Evolutionary conservation across 768 basidiomycete species (phyloP).

Genomic region (Scleroderma citrinum): DNA sequence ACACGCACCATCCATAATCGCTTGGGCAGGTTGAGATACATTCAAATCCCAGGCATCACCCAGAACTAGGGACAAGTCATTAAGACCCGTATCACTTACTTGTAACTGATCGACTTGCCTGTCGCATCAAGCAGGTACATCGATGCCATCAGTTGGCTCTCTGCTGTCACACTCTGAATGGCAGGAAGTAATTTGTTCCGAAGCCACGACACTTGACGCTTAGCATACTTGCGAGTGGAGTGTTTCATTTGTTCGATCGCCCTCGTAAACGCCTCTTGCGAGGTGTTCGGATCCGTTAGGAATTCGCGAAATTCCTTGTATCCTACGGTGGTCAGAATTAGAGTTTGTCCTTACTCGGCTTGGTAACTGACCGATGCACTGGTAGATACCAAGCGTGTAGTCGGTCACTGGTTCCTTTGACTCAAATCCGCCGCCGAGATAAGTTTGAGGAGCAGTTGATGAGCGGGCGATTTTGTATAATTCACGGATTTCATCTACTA

Average conservation of each 20-base stretch:
- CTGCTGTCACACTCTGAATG: slow-evolving; percentile 41
- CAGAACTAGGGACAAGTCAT: slow-evolving; percentile 32
- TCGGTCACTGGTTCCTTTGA: slow-evolving; percentile 28
- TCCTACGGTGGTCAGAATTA: slow-evolving; percentile 42
- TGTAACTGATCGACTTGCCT: slow-evolving; percentile 31
- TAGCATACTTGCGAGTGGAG: slow-evolving; percentile 87
- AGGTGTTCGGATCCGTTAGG: slow-evolving; percentile 39
- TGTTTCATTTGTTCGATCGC: slow-evolving; percentile 79
- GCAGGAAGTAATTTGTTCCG: slow-evolving; percentile 83
- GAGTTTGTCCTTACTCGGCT: neutral
- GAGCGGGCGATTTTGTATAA: slow-evolving; percentile 32
- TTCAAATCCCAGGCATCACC: slow-evolving; percentile 53
- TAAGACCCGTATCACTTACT: neutral
- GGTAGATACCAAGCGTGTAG: slow-evolving; percentile 84
- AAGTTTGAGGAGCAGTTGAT: neutral
- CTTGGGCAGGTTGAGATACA: slow-evolving; percentile 47
- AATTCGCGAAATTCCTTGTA: slow-evolving; percentile 86
- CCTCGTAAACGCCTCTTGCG: slow-evolving; percentile 39
- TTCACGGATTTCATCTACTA: slow-evolving; percentile 70
- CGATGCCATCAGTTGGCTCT: slow-evolving; percentile 30
- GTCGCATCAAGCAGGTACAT: slow-evolving; percentile 67
- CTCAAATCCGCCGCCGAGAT: neutral
- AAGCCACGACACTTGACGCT: slow-evolving; percentile 89
- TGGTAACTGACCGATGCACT: slow-evolving; percentile 70
- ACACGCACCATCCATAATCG: slow-evolving; percentile 43